Evolutionary conservation across 2,329 filamentous ascomycete genomes (phyloP).

Genomic region (Hypoxylon sp.): DNA sequence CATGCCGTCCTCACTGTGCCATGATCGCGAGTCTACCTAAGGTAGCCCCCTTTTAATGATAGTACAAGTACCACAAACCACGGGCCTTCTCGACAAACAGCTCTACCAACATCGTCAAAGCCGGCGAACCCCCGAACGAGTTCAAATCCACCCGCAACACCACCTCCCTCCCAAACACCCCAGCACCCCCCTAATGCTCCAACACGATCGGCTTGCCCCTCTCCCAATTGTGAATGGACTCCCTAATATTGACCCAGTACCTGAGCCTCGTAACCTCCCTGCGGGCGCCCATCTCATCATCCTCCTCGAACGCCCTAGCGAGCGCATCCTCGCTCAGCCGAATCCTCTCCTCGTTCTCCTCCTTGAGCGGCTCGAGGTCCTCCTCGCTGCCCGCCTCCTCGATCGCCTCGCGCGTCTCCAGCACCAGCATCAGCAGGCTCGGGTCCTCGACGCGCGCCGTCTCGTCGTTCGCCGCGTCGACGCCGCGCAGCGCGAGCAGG

Average conservation of each 20-base stretch:
- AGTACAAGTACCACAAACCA: not conserved
- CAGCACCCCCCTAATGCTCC: constrained; percentile 60
- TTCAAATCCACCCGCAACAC: not conserved
- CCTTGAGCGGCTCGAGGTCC: constrained; percentile 71
- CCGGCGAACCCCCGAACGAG: not conserved
- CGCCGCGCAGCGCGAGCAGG: constrained; percentile 77
- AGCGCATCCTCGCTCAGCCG: constrained; percentile 72
- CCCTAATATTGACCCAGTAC: constrained; percentile 92
- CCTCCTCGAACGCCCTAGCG: constrained; percentile 74
- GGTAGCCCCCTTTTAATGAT: not conserved
- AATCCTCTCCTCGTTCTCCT: constrained; percentile 78
- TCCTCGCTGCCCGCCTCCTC: constrained; percentile 79
- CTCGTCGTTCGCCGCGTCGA: constrained; percentile 87
- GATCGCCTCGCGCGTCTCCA: constrained; percentile 84
- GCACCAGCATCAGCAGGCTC: constrained; percentile 80
- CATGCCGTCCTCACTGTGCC: not conserved
- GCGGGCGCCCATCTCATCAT: constrained; percentile 77
- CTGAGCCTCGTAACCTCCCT: constrained; percentile 81
- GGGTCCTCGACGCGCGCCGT: constrained; percentile 76
- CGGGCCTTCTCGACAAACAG: not conserved
- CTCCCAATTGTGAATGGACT: constrained; percentile 88
- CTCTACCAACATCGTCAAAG: not conserved
- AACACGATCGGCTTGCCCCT: constrained; percentile 74
- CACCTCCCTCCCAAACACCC: no score
- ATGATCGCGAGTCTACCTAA: not conserved